A percentile compares a stretch with the other conserved stretches of the same genome.
Evolutionary conservation across 73 alveolate species (phyloP).

Genomic region (Tetrahymena elliotti): DNA sequence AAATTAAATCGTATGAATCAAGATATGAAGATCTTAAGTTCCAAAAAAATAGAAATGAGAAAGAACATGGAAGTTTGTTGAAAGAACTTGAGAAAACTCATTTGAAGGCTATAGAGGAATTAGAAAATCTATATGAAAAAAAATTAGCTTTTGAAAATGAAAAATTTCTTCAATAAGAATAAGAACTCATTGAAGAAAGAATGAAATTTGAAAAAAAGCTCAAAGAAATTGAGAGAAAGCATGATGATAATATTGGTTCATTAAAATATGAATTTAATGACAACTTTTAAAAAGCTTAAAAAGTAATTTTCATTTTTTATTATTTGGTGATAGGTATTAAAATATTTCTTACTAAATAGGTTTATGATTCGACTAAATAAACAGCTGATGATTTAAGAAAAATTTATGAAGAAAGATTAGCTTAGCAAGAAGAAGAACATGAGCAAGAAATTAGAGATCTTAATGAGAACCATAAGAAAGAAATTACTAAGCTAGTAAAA

Average conservation of each 20-base stretch:
- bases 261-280: conserved; percentile 19
- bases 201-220: conserved; percentile 55
- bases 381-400: conserved; percentile 56
- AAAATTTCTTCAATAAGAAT: conserved; percentile 64
- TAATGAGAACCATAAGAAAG: conserved; percentile 42
- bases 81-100: conserved; percentile 72
- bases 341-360: conserved; percentile 24
- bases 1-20: conserved; percentile 53
- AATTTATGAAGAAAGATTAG: conserved; percentile 68
- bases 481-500: conserved; percentile 48
- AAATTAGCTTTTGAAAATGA: conserved; percentile 68
- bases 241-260: conserved; percentile 3
- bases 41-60: conserved; percentile 58
- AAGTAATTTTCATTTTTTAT: background rate
- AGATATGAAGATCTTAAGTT: conserved; percentile 63
- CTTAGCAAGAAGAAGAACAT: conserved; percentile 70
- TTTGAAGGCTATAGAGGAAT: conserved; percentile 66
- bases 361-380: conserved; percentile 52
- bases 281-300: conserved; percentile 4
- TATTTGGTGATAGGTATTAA: too few relatives aligned
- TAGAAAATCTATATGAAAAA: conserved; percentile 70
- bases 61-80: conserved; percentile 62
- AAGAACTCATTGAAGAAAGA: conserved; percentile 68
- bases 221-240: conserved; percentile 51
- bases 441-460: conserved; percentile 64